phyloP scores from a whole-genome alignment of 2,329 filamentous ascomycete genomes.

The Ophiostoma triangulosporum region DNA sequence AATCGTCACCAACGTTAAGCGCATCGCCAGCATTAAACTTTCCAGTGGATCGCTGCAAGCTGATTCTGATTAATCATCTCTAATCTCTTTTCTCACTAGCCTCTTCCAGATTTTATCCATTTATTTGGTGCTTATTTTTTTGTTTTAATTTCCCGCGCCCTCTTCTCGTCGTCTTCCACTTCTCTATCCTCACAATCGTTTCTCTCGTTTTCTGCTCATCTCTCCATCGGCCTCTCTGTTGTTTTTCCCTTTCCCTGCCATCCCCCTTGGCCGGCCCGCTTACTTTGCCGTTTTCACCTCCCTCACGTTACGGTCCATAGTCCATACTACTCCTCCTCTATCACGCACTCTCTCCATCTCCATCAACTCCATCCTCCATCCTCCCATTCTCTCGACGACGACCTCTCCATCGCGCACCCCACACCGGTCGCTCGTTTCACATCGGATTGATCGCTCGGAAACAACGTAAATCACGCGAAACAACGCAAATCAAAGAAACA shows the following conservation, averaged over 20 bases:
- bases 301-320: no score
- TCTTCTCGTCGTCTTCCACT: background rate
- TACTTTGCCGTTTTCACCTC: background rate
- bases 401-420: background rate
- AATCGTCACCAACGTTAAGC: no score
- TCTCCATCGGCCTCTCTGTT: background rate
- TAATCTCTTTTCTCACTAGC: background rate
- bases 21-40: no score
- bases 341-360: no score
- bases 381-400: no score
- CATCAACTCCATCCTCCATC: no score
- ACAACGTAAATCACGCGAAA: no score
- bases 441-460: background rate
- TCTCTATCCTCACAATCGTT: background rate
- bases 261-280: background rate
- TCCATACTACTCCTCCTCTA: no score
- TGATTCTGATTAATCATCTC: background rate
- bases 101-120: constrained; percentile 3
- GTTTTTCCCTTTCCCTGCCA: background rate
- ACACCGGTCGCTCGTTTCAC: background rate
- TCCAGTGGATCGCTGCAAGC: no score
- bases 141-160: constrained; percentile 7
- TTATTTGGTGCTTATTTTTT: background rate
- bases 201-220: background rate
- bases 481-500: background rate